A percentile compares a stretch with the other conserved stretches of the same genome.
Conservation (phyloP, 2,329 filamentous ascomycete genomes). For the Magnaporthiopsis incrustans region DNA sequence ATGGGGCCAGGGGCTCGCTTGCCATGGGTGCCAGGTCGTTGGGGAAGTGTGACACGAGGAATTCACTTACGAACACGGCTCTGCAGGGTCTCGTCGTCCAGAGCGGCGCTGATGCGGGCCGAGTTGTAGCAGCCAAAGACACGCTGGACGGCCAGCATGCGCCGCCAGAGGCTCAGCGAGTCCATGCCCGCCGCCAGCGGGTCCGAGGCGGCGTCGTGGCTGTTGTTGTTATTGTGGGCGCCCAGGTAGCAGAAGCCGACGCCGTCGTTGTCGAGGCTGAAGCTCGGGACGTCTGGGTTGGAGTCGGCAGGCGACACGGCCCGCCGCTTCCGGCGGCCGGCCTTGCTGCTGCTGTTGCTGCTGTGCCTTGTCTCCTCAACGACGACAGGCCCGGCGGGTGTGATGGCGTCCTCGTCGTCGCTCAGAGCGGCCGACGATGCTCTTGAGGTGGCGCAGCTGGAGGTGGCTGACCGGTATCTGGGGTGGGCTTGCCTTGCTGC, state of each 20-base stretch:
- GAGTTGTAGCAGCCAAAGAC: slow-evolving; percentile 35
- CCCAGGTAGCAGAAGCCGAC: slow-evolving; percentile 12
- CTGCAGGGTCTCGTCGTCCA: slow-evolving; percentile 27
- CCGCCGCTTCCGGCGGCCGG: background rate
- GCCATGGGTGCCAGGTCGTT: too few relatives aligned
- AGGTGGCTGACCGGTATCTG: background rate
- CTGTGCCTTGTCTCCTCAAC: slow-evolving; percentile 3
- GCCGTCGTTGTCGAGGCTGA: slow-evolving; percentile 2
- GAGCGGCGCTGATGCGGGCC: slow-evolving; percentile 33
- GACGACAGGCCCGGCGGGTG: slow-evolving; percentile 9
- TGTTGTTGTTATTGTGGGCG: background rate
- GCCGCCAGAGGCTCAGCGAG: slow-evolving; percentile 29
- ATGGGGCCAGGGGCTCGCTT: too few relatives aligned
- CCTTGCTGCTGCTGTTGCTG: background rate
- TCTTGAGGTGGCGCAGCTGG: slow-evolving; percentile 6
- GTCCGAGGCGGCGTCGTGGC: background rate
- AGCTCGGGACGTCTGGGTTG: background rate
- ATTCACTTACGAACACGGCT: slow-evolving; percentile 26
- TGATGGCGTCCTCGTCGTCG: slow-evolving; percentile 16
- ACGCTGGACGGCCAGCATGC: slow-evolving; percentile 33
- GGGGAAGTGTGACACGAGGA: background rate
- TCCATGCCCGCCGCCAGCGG: slow-evolving; percentile 19
- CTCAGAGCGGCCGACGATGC: slow-evolving; percentile 14
- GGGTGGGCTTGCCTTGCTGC: background rate
- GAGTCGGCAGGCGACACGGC: background rate